phyloP scores from a whole-genome alignment of 805 yeast genomes.

The Nakazawaea wickerhamii region DNA sequence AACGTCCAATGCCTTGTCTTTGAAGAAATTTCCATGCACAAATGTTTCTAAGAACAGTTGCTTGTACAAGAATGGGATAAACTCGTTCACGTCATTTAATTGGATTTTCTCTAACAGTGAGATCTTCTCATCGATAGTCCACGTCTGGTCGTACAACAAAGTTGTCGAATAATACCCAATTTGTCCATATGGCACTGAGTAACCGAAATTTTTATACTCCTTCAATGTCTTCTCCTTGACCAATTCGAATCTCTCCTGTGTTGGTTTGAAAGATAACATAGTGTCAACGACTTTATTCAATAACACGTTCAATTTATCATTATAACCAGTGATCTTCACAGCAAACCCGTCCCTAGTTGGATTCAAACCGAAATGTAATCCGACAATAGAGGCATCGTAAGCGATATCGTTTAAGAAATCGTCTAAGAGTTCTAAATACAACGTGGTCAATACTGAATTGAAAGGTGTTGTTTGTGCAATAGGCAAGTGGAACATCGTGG shows the following conservation, averaged over 20 bases:
- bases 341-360: slow-evolving; percentile 67
- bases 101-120: slow-evolving; percentile 39
- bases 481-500: slow-evolving; percentile 61
- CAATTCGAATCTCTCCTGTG: slow-evolving; percentile 56
- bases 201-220: slow-evolving; percentile 63
- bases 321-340: slow-evolving; percentile 70
- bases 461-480: slow-evolving; percentile 53
- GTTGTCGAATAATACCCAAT: slow-evolving; percentile 57
- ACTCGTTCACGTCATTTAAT: slow-evolving; percentile 45
- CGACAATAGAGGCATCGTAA: slow-evolving; percentile 83
- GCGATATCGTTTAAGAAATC: slow-evolving; percentile 72
- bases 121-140: slow-evolving; percentile 58
- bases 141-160: slow-evolving; percentile 67
- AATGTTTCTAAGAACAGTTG: slow-evolving; percentile 68
- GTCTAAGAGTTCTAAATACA: slow-evolving; percentile 66
- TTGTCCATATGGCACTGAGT: slow-evolving; percentile 73
- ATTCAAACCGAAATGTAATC: slow-evolving; percentile 53
- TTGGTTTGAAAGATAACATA: slow-evolving; percentile 44
- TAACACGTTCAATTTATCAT: slow-evolving; percentile 68
- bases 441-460: slow-evolving; percentile 49
- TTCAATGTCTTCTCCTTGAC: slow-evolving; percentile 60
- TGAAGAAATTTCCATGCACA: slow-evolving; percentile 66
- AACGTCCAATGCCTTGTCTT: slow-evolving; percentile 48
- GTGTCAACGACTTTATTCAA: slow-evolving; percentile 54
- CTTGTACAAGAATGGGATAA: slow-evolving; percentile 46